Percentiles rank a stretch among this genome's conserved stretches.
Evolutionary conservation across 441 rosid species (phyloP).

Genomic region (Erysimum cheiri): DNA sequence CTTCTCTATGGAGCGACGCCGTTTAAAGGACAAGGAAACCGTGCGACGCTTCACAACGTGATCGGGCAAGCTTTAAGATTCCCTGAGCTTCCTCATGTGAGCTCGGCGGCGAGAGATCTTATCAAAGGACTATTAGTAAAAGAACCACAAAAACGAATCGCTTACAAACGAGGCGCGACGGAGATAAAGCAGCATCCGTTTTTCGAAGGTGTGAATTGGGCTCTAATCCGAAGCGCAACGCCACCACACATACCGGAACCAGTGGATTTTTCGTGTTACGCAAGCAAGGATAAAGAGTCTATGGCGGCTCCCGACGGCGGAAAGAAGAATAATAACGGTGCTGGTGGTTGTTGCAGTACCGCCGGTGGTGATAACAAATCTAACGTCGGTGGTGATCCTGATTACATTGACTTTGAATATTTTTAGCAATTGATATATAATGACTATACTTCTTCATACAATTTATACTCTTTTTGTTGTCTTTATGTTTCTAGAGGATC

Average conservation of each 20-base stretch:
- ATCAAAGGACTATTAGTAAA: slow-evolving; percentile 75
- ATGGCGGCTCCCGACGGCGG: slow-evolving; percentile 22
- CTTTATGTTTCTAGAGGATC: slow-evolving; percentile 2
- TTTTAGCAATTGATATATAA: slow-evolving; percentile 50
- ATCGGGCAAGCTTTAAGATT: slow-evolving; percentile 82
- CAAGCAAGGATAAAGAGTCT: slow-evolving; percentile 54
- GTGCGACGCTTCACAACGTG: slow-evolving; percentile 78
- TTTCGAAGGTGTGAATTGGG: slow-evolving; percentile 92
- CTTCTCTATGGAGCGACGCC: slow-evolving; percentile 81
- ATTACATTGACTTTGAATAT: slow-evolving; percentile 77
- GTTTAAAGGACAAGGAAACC: slow-evolving; percentile 82
- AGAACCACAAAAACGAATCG: slow-evolving; percentile 80
- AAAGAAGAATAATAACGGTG: slow-evolving; percentile 29
- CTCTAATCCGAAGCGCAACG: slow-evolving; percentile 73
- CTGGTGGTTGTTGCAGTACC: slow-evolving; percentile 29
- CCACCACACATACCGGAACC: slow-evolving; percentile 88
- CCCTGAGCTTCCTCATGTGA: slow-evolving; percentile 76
- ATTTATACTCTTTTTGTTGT: slow-evolving; percentile 17
- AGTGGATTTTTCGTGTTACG: slow-evolving; percentile 65
- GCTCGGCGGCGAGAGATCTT: slow-evolving; percentile 71
- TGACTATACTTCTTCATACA: neutral
- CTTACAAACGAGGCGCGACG: slow-evolving; percentile 84
- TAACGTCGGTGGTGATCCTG: slow-evolving; percentile 49
- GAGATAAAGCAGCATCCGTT: slow-evolving; percentile 90
- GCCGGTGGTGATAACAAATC: slow-evolving; percentile 44